Percentiles rank a stretch among this genome's conserved stretches.
Conservation (phyloP, 495 filamentous ascomycete species). For the Xylaria cubensis region DNA sequence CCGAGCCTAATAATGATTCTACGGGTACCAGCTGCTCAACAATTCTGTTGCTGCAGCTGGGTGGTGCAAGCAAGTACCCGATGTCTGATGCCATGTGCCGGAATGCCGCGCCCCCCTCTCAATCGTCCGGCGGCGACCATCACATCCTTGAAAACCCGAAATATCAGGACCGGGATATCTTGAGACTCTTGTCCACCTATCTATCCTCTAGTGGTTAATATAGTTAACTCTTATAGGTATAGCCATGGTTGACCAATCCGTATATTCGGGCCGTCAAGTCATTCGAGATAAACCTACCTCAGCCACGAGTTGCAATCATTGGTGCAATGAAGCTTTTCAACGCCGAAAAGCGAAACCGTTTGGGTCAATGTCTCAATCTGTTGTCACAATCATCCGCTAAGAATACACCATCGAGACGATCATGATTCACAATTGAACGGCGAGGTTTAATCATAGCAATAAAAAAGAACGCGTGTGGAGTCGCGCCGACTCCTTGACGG, state of each 20-base stretch:
- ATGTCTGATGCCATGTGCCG: neutral
- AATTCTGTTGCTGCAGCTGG: neutral
- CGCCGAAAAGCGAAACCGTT: neutral
- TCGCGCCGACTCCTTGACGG: neutral
- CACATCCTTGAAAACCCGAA: neutral
- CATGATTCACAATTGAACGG: neutral
- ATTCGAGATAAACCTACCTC: conserved; percentile 3
- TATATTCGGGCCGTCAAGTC: conserved; percentile 22
- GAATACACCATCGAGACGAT: conserved; percentile 3
- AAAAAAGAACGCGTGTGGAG: neutral
- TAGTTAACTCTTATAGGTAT: neutral
- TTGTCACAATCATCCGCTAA: neutral
- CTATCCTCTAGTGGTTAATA: neutral
- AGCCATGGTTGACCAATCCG: conserved; percentile 8
- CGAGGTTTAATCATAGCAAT: neutral
- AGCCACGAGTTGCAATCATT: conserved; percentile 1
- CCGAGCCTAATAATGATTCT: neutral
- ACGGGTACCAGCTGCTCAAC: neutral
- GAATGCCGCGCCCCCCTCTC: conserved; percentile 23
- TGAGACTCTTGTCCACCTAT: conserved; percentile 10
- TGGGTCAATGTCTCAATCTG: neutral
- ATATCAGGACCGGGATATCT: neutral
- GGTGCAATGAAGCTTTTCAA: conserved; percentile 2
- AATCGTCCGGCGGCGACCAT: neutral
- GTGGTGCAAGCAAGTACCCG: neutral